Percentiles rank a stretch among this genome's conserved stretches.
Conservation (phyloP, 192 early-diverging fungal species). For the Rhizoclosmatium sp. region DNA sequence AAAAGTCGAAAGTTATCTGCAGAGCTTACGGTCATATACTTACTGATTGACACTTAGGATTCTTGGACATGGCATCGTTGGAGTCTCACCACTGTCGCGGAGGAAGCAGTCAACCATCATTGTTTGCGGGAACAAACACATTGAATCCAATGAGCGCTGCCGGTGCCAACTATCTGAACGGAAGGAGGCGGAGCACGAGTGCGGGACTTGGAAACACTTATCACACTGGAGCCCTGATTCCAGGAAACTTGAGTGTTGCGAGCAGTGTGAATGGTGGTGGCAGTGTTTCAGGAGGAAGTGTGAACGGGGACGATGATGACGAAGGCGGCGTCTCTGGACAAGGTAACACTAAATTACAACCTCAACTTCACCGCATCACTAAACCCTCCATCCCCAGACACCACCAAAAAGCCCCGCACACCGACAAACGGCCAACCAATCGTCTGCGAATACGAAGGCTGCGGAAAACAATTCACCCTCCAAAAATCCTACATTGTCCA, state of each 20-base stretch:
- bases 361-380: not conserved
- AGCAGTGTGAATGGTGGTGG: not conserved
- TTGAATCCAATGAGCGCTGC: not conserved
- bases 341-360: not conserved
- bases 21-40: no score
- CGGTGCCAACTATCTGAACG: not conserved
- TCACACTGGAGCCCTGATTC: not conserved
- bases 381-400: not conserved
- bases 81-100: slow-evolving; percentile 20
- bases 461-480: slow-evolving; percentile 31
- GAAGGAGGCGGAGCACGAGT: not conserved
- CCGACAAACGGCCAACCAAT: not conserved
- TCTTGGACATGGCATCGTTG: slow-evolving; percentile 6
- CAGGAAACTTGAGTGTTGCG: not conserved
- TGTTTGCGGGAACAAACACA: not conserved
- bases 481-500: slow-evolving; percentile 69
- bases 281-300: not conserved
- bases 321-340: not conserved
- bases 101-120: not conserved
- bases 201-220: not conserved
- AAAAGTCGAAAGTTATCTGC: no score
- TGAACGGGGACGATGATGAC: slow-evolving; percentile 6
- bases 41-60: not conserved
- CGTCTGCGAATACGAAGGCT: slow-evolving; percentile 30
- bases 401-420: not conserved